These are phyloP conservation scores for Colletotrichum higginsianum DNA, from an alignment of 2,329 filamentous ascomycete genomes.

Conservation along the genomic window DNA sequence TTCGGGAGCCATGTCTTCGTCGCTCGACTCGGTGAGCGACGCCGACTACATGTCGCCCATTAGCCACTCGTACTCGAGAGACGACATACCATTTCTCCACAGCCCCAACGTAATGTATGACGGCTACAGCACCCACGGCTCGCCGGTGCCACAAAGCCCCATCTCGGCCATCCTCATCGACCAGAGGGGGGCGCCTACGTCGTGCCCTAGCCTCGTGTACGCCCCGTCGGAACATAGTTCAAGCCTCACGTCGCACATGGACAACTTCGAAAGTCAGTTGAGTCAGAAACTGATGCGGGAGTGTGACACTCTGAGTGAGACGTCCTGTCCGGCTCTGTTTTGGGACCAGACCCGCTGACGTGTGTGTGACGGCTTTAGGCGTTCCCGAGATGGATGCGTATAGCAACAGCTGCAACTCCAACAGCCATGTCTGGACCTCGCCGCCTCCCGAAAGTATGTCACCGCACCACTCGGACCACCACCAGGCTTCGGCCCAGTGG, in stretches of 20 bases:
- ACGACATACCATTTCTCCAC: conserved; percentile 65
- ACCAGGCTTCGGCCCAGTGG: conserved; percentile 62
- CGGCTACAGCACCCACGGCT: conserved; percentile 66
- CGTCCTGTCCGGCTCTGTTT: conserved; percentile 43
- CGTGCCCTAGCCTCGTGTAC: conserved; percentile 74
- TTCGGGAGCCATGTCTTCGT: conserved; percentile 66
- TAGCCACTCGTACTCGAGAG: conserved; percentile 68
- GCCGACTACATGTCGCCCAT: conserved; percentile 75
- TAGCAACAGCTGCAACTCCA: conserved; percentile 65
- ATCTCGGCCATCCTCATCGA: conserved; percentile 69
- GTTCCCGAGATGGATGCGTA: conserved; percentile 69
- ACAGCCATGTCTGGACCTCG: conserved; percentile 63
- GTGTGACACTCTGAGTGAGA: conserved; percentile 69
- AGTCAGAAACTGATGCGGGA: conserved; percentile 68
- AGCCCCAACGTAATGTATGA: conserved; percentile 71
- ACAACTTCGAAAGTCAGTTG: conserved; percentile 70
- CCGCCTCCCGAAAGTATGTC: conserved; percentile 62
- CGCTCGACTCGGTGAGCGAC: conserved; percentile 73
- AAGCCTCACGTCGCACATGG: conserved; percentile 72
- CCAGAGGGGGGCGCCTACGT: conserved; percentile 68
- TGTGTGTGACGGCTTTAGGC: conserved; percentile 54
- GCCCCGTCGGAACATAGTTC: conserved; percentile 73
- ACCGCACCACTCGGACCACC: conserved; percentile 58
- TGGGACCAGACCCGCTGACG: conserved; percentile 43
- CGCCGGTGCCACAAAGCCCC: conserved; percentile 70